phyloP scores from a whole-genome alignment of 2,329 filamentous ascomycete species.

The Fusarium protoensiforme region DNA sequence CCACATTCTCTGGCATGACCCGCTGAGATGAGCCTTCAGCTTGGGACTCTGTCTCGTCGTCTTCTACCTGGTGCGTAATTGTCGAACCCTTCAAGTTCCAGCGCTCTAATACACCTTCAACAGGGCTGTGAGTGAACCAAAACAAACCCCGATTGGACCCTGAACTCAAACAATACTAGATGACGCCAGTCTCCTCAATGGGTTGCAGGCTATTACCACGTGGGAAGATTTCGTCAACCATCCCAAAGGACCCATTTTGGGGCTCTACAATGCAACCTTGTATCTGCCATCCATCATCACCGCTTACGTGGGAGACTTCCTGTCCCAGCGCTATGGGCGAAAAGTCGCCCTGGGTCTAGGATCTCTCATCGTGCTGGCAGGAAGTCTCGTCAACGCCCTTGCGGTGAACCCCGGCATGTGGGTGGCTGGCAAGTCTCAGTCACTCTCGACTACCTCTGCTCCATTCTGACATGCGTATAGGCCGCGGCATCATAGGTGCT shows the following conservation, averaged over 20 bases:
- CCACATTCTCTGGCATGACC: too few relatives aligned
- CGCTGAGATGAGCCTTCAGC: too few relatives aligned
- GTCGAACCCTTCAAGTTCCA: too few relatives aligned
- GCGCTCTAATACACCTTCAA: too few relatives aligned
- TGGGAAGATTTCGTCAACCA: background rate
- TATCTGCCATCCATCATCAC: background rate
- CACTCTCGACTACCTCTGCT: too few relatives aligned
- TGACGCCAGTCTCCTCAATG: background rate
- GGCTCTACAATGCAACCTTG: background rate
- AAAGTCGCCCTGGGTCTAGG: background rate
- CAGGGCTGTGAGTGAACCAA: too few relatives aligned
- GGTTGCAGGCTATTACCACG: background rate
- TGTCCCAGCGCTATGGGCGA: background rate
- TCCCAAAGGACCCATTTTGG: background rate
- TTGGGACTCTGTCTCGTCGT: too few relatives aligned
- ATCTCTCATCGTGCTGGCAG: background rate
- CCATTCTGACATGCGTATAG: background rate
- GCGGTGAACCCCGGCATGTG: background rate
- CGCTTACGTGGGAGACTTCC: background rate
- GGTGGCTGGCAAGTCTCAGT: background rate
- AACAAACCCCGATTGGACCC: too few relatives aligned
- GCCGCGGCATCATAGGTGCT: background rate
- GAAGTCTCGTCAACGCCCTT: too few relatives aligned
- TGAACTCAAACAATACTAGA: background rate
- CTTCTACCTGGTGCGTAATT: too few relatives aligned